Conservation (phyloP, 768 basidiomycete genomes). For the Phallus indusiatus region DNA sequence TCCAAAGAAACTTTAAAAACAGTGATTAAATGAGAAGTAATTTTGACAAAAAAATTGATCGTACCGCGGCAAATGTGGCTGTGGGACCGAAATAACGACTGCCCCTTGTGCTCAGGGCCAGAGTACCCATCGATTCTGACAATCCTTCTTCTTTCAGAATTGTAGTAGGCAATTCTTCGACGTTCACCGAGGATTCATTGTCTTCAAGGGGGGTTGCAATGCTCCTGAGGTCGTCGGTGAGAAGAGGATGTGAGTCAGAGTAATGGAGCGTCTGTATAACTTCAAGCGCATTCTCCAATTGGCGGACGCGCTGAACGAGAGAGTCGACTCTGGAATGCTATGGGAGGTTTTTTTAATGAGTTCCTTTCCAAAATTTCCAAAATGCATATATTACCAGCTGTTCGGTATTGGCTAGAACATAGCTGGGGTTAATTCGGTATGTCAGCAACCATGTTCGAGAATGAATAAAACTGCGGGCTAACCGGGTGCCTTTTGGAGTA, state of each 20-base stretch:
- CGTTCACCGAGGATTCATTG: conserved; percentile 33
- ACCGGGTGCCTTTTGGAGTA: conserved; percentile 2
- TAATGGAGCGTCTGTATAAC: conserved; percentile 41
- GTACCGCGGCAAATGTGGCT: background rate
- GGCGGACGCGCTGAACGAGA: conserved; percentile 51
- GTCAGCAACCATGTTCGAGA: background rate
- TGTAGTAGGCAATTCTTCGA: conserved; percentile 19
- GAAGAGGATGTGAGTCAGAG: conserved; percentile 44
- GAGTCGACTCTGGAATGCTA: conserved; percentile 54
- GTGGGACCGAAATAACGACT: conserved; percentile 2
- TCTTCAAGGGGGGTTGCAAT: conserved; percentile 62
- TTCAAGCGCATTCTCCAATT: conserved; percentile 59
- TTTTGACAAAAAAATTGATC: background rate
- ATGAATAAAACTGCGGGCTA: background rate
- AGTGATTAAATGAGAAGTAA: background rate
- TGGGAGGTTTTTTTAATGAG: background rate
- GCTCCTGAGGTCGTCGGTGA: conserved; percentile 50
- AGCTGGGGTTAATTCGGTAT: background rate
- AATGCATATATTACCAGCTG: conserved; percentile 4
- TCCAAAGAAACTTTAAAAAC: background rate
- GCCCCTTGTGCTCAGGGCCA: conserved; percentile 17
- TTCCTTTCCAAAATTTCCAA: background rate
- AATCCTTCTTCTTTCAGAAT: conserved; percentile 31
- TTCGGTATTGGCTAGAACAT: conserved; percentile 14
- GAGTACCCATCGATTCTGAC: conserved; percentile 49